These are phyloP conservation scores for Penicillium cataractarum DNA, from an alignment of 495 filamentous ascomycete species.

Conservation along the genomic window DNA sequence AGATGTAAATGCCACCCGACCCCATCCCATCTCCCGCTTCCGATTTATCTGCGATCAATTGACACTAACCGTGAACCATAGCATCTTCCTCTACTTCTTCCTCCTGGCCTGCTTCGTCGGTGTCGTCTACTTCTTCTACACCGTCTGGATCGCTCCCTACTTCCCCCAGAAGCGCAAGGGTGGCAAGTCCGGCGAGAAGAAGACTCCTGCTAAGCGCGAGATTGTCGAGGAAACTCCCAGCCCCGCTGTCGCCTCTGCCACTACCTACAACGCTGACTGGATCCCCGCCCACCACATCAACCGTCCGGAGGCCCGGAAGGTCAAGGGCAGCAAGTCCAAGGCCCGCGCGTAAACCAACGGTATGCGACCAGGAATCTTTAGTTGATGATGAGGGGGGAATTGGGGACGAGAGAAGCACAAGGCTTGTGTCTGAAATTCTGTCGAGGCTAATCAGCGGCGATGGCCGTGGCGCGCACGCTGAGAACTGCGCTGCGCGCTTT, in stretches of 20 bases:
- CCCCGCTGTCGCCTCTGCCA: constrained; percentile 68
- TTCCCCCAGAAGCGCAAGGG: constrained; percentile 86
- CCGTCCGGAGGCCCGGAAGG: constrained; percentile 76
- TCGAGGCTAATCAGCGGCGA: constrained; percentile 7
- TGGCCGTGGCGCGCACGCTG: constrained; percentile 24
- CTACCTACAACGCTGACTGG: constrained; percentile 93
- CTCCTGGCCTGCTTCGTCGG: constrained; percentile 76
- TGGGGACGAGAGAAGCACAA: constrained; percentile 13
- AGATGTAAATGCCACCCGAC: constrained; percentile 68
- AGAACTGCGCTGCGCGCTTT: constrained; percentile 31
- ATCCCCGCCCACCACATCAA: constrained; percentile 92
- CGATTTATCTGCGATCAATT: constrained; percentile 7
- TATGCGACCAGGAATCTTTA: constrained; percentile 10
- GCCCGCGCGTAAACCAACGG: constrained; percentile 40
- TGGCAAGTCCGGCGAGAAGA: constrained; percentile 66
- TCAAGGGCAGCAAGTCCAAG: constrained; percentile 72
- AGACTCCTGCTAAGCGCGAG: constrained; percentile 66
- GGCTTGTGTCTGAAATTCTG: constrained; percentile 14
- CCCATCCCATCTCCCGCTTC: background rate
- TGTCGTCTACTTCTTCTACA: constrained; percentile 94
- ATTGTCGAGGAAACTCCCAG: constrained; percentile 65
- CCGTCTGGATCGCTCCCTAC: constrained; percentile 93
- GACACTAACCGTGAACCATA: constrained; percentile 42
- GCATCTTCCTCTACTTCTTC: constrained; percentile 97
- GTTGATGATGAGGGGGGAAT: constrained; percentile 2